Conservation (phyloP, 805 yeast genomes). For the Wickerhamomyces ciferrii region DNA sequence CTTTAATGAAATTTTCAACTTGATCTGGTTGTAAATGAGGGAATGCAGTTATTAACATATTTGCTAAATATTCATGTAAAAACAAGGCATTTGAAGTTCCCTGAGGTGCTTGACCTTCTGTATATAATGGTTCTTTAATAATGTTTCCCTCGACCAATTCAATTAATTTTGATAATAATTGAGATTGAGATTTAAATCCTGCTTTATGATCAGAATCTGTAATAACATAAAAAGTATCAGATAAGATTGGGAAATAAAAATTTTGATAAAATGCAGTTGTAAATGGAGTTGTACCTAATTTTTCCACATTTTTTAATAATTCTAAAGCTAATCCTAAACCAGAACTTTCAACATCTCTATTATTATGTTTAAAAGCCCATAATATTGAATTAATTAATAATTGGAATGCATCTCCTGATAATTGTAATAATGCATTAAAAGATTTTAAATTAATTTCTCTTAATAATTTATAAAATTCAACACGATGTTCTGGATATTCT, state of each 20-base stretch:
- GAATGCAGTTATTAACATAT: constrained; percentile 83
- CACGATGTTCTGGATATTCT: constrained; percentile 97
- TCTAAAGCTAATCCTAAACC: constrained; percentile 85
- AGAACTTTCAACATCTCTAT: constrained; percentile 91
- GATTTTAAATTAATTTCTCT: constrained; percentile 83
- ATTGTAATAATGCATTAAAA: constrained; percentile 78
- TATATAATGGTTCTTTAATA: constrained; percentile 73
- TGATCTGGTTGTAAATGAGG: constrained; percentile 85
- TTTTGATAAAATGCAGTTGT: constrained; percentile 83
- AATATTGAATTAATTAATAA: constrained; percentile 87
- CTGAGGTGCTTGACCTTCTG: constrained; percentile 72
- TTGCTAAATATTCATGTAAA: constrained; percentile 75
- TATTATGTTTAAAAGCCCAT: constrained; percentile 98
- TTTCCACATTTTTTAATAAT: constrained; percentile 78
- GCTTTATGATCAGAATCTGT: constrained; percentile 98
- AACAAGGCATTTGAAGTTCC: constrained; percentile 81
- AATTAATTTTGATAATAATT: constrained; percentile 76
- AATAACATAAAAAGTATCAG: constrained; percentile 88
- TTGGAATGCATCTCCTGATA: constrained; percentile 90
- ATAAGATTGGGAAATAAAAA: constrained; percentile 81
- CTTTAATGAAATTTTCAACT: constrained; percentile 73
- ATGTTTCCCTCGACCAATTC: constrained; percentile 74
- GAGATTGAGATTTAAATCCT: constrained; percentile 86
- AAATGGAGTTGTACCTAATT: constrained; percentile 61
- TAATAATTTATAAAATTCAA: constrained; percentile 87